Base-by-base conservation (phyloP, 768 basidiomycete genomes). In the Mycena filopes region DNA sequence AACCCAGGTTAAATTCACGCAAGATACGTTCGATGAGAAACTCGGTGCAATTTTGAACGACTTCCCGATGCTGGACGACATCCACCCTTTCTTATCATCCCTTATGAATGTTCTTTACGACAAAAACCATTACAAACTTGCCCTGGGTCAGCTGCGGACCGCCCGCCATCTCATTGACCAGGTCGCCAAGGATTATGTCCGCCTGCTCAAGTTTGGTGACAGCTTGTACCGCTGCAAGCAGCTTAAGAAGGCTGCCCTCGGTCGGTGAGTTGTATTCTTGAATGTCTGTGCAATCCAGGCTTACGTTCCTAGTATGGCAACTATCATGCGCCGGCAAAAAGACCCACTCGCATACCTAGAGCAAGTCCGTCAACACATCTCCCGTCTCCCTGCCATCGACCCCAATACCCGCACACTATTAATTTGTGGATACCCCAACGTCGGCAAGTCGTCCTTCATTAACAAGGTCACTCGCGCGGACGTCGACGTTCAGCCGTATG, bases 391-490 rank as follows among this genome's bases (percentile, higher is more conserved):
- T 29, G 89, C 94, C 23, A 99, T 99, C 79, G 97, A 99, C 76
- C 98, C 98, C 28, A 98, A 95, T 79, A 98, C 98, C 23, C 91
- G 98, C 55, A 99, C 98, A 0, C 91, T 99, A 65, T 88, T 99
- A 68, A 93, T 99, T 72, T 99, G 98, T 74, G 98, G 98, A 59
- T 99, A 99, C 80, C 98, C 98, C 20, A 99, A 99, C 76, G 98
- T 99, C 75, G 98, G 98, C 60, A 99, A 99, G 82, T 98, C 96
- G 16, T 97, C 95, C 25, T 99, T 99, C 79, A 96, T 99, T 73
- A 99, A 99, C 89, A 99, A 99, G 80, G 95, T 99, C 75, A 99
- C 98, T 23, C 91, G 98, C 54, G 98, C 97, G 55, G 98, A 99
- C 75, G 98, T 99, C 72, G 98, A 99, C 76, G 98, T 99, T 31